Percentiles rank a stretch among this genome's conserved stretches.
Conservation (phyloP, 129 eudicot genomes). For the Glebionis coronaria region DNA sequence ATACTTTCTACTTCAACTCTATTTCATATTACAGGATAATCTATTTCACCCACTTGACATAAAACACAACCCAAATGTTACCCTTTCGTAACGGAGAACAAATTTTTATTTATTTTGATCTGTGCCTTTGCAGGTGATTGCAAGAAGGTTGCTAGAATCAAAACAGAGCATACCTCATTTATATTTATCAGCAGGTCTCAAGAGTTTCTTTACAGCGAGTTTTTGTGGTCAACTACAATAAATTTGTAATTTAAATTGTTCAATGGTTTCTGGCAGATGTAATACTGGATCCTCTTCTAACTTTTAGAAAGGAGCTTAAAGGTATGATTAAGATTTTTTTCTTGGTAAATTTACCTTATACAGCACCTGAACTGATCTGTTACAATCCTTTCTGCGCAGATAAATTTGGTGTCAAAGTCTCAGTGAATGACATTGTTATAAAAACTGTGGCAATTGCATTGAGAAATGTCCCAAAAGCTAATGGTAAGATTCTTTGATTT, state of each 20-base stretch:
- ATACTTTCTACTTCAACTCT: not conserved
- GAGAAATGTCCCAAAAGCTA: constrained; percentile 87
- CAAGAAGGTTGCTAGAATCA: constrained; percentile 88
- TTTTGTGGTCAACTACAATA: not conserved
- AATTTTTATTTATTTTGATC: not conserved
- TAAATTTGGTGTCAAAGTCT: constrained; percentile 84
- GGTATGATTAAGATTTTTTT: constrained; percentile 41
- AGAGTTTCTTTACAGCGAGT: constrained; percentile 13
- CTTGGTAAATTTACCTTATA: constrained; percentile 2
- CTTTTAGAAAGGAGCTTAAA: constrained; percentile 91
- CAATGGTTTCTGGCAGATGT: constrained; percentile 59
- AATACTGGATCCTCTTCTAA: constrained; percentile 85
- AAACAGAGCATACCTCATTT: constrained; percentile 91
- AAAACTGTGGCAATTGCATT: constrained; percentile 88
- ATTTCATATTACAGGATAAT: no score
- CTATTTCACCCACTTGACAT: no score
- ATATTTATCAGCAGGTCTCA: constrained; percentile 76
- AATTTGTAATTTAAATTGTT: constrained; percentile 15
- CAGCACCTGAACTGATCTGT: constrained; percentile 12
- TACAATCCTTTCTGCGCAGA: constrained; percentile 38
- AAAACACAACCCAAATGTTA: no score
- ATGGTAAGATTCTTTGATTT: constrained; percentile 49
- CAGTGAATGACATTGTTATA: constrained; percentile 92
- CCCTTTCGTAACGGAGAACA: no score
- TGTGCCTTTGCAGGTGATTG: constrained; percentile 65